Evolutionary conservation across 1,284 basidiomycete species (phyloP).

Genomic region (Neolentinus lepideus): DNA sequence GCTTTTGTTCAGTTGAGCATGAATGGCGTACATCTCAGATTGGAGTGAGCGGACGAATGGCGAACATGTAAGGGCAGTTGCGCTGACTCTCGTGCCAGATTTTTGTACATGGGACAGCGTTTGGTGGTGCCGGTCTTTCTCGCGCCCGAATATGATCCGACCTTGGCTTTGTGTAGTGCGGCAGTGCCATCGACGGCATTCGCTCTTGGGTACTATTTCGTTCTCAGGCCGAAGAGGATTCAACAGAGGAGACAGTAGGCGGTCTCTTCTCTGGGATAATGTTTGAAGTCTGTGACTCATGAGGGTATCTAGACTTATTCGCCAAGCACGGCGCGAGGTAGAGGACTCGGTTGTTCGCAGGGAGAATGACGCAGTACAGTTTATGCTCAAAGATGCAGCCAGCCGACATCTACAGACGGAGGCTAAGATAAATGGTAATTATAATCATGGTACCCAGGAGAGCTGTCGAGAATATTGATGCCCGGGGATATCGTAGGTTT

Average conservation of each 20-base stretch:
- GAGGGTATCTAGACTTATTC: slow-evolving; percentile 36
- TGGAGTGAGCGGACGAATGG: slow-evolving; percentile 21
- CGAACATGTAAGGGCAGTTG: not conserved
- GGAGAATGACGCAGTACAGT: slow-evolving; percentile 46
- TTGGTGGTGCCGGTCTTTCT: slow-evolving; percentile 26
- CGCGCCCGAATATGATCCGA: slow-evolving; percentile 21
- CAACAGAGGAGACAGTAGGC: slow-evolving; percentile 23
- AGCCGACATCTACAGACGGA: slow-evolving; percentile 37
- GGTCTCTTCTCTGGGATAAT: not conserved
- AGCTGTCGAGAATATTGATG: not conserved
- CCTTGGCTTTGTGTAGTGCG: slow-evolving; percentile 22
- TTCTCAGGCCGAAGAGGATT: slow-evolving; percentile 24
- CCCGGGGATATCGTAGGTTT: slow-evolving; percentile 40
- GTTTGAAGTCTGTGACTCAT: not conserved
- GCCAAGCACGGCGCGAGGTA: slow-evolving; percentile 40
- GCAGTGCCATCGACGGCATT: slow-evolving; percentile 25
- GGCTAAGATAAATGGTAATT: slow-evolving; percentile 22
- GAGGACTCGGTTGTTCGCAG: slow-evolving; percentile 48
- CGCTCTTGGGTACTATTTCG: slow-evolving; percentile 24
- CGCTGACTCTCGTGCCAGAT: slow-evolving; percentile 14
- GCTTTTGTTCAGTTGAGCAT: slow-evolving; percentile 21
- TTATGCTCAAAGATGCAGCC: slow-evolving; percentile 37
- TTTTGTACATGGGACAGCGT: slow-evolving; percentile 26
- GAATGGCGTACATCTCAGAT: slow-evolving; percentile 24
- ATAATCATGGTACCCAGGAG: not conserved